These are phyloP conservation scores for Chenopodium quinoa DNA, from an alignment of 148 eudicot genomes.

Conservation along the genomic window DNA sequence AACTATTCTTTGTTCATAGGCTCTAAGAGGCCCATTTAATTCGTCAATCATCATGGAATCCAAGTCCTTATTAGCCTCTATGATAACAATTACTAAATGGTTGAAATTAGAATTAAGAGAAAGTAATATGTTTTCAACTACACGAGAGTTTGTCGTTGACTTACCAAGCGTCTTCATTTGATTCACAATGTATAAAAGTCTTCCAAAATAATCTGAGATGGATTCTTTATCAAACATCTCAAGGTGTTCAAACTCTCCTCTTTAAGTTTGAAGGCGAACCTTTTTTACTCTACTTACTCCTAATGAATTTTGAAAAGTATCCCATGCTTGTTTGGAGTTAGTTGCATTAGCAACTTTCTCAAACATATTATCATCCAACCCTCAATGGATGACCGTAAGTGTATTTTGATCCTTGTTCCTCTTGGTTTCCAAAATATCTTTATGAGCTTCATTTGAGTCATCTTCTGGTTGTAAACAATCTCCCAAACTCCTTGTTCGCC, in stretches of 20 bases:
- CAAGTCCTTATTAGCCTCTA: background rate
- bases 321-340: too few relatives aligned
- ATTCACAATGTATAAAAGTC: too few relatives aligned
- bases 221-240: too few relatives aligned
- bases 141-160: background rate
- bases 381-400: background rate
- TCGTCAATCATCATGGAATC: background rate
- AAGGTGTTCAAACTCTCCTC: too few relatives aligned
- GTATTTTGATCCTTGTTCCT: background rate
- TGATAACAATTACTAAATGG: background rate
- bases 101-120: background rate
- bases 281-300: too few relatives aligned
- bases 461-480: background rate
- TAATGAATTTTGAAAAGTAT: too few relatives aligned
- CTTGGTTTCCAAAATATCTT: background rate
- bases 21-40: background rate
- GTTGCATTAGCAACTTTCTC: background rate
- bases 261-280: too few relatives aligned
- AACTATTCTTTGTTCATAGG: too few relatives aligned
- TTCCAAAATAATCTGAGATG: too few relatives aligned
- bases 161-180: background rate
- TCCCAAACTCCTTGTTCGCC: conserved; percentile 1
- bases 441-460: background rate
- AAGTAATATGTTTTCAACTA: background rate
- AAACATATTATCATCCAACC: conserved; percentile 11